A percentile compares a stretch with the other conserved stretches of the same genome.
Conservation (phyloP, 768 basidiomycete species). For the Phylloporus sp. region DNA sequence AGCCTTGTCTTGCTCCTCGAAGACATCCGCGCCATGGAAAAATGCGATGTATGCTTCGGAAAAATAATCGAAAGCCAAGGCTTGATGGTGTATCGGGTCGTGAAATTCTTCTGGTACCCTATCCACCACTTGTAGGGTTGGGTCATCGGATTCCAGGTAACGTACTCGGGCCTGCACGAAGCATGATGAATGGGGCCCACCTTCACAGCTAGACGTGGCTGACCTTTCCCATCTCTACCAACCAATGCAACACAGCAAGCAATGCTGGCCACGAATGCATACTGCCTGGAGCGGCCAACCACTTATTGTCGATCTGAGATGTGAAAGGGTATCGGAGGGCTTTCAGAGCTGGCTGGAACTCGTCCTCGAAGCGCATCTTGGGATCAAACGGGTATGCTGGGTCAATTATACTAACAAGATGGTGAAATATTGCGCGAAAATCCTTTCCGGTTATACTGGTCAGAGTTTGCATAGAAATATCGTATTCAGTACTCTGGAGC, state of each 20-base stretch:
- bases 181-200: background rate
- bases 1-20: conserved; percentile 61
- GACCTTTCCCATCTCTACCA: conserved; percentile 83
- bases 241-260: conserved; percentile 88
- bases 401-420: conserved; percentile 68
- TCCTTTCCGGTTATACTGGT: conserved; percentile 81
- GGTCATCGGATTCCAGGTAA: conserved; percentile 59
- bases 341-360: conserved; percentile 71
- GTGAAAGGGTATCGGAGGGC: conserved; percentile 78
- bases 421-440: conserved; percentile 79
- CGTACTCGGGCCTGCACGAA: conserved; percentile 30
- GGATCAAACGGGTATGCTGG: conserved; percentile 56
- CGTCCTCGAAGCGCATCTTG: conserved; percentile 68
- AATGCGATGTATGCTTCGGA: conserved; percentile 63
- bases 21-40: conserved; percentile 62
- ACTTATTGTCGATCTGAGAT: conserved; percentile 75
- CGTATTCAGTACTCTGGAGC: conserved; percentile 60
- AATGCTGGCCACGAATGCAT: conserved; percentile 91
- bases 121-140: conserved; percentile 58
- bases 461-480: conserved; percentile 63
- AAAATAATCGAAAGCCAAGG: conserved; percentile 73
- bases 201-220: conserved; percentile 13
- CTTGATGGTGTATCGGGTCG: conserved; percentile 66
- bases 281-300: conserved; percentile 81
- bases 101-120: conserved; percentile 72